Evolutionary conservation across 495 filamentous ascomycete species (phyloP).

Genomic region (Podospora sp.): DNA sequence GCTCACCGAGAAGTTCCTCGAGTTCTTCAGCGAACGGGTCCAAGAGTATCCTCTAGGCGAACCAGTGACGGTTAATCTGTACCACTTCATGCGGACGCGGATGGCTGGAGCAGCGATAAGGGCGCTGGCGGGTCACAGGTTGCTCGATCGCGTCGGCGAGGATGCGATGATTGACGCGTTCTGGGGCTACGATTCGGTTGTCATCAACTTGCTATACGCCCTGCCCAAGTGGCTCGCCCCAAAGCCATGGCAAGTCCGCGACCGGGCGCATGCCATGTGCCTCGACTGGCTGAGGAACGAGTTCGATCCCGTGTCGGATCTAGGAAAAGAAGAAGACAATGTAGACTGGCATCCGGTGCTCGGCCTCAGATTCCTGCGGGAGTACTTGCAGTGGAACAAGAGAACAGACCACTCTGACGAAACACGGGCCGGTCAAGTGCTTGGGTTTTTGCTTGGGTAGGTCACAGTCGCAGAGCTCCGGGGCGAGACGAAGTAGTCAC

Average conservation of each 20-base stretch:
- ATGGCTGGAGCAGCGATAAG: slow-evolving; percentile 11
- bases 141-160: slow-evolving; percentile 5
- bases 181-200: slow-evolving; percentile 4
- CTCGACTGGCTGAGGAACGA: slow-evolving; percentile 3
- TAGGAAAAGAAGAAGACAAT: background rate
- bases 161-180: slow-evolving; percentile 2
- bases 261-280: background rate
- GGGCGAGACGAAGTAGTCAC: background rate
- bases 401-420: background rate
- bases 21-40: slow-evolving; percentile 3
- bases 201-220: slow-evolving; percentile 3
- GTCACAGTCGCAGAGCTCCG: background rate
- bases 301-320: background rate
- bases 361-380: background rate
- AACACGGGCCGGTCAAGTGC: background rate
- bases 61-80: background rate
- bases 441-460: slow-evolving; percentile 6
- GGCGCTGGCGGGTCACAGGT: background rate
- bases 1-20: slow-evolving; percentile 9
- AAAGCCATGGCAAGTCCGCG: background rate
- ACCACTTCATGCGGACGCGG: background rate
- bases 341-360: slow-evolving; percentile 6
- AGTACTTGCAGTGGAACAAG: slow-evolving; percentile 1
- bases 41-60: slow-evolving; percentile 1
- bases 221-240: slow-evolving; percentile 15